Evolutionary conservation across 176 grass and related monocot genomes (phyloP), one percentile per base, ranked within the genome.

Genomic region (Elaeis guineensis): DNA sequence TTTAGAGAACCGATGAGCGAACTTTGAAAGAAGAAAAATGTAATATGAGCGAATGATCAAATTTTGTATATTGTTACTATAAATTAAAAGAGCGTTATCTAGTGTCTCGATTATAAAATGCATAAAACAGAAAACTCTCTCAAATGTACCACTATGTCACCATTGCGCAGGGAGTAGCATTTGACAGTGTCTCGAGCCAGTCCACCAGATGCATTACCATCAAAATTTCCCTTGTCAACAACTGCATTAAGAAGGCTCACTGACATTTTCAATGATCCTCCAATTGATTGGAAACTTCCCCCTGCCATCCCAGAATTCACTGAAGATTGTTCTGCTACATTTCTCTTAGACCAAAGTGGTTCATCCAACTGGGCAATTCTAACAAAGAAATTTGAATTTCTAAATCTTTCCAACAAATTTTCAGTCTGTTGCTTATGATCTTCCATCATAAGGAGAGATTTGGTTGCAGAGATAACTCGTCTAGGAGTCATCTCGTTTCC

Each of bases 71-170:
- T 14, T 0, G 11, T 44, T 44, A 44, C 1, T 2, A 11, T 39
- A 2, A 39, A 11, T 44, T 44, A 44, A 44, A 12, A 44, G 11
- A 44, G 14, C 14, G 35, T 14, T 44, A 44, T 14, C 35, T 44
- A 21, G 14, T 49, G 57, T 53, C 50, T 58, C 16, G 18, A 57
- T 64, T 26, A 58, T 54, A 62, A 32, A 58, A 21, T 54, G 23
- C 17, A 76, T 56, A 17, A 59, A 66, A 74, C 30, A 64, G 54
- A 79, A 28, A 50, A 24, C 32, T 21, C 15, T 65, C 74, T 16
- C 11, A 77, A 87, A 76, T 79, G 72, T 98, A 98, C 94, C 85
- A 89, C 88, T 72, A 98, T 89, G 66, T 98, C 94, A 57, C 88
- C 94, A 77, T 92, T 98, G 44, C 70, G 71, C 62, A 93, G 74